Conservation (phyloP, 371 early-diverging fungal genomes). For the Blakeslea trispora region DNA sequence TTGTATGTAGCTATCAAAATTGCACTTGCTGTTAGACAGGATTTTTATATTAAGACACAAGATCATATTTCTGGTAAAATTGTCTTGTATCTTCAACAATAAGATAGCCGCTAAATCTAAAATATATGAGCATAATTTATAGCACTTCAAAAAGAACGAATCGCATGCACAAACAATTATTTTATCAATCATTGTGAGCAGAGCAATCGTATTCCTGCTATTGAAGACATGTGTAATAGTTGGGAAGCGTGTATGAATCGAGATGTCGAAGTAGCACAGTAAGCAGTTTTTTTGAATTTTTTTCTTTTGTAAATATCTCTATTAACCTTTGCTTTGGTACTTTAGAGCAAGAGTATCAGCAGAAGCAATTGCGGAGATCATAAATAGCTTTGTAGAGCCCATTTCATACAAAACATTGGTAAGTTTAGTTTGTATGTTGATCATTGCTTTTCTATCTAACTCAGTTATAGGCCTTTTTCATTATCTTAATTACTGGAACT, state of each 20-base stretch:
- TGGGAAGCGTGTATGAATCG: slow-evolving; percentile 85
- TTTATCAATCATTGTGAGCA: slow-evolving; percentile 75
- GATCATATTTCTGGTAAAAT: slow-evolving; percentile 60
- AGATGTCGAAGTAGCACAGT: slow-evolving; percentile 68
- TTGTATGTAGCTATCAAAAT: slow-evolving; percentile 61
- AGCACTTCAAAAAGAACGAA: slow-evolving; percentile 67
- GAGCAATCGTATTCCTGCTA: slow-evolving; percentile 72
- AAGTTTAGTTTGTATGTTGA: slow-evolving; percentile 5
- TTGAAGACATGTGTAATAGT: slow-evolving; percentile 70
- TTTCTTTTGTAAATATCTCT: background rate
- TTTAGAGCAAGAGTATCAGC: slow-evolving; percentile 68
- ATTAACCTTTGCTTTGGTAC: background rate
- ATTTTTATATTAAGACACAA: slow-evolving; percentile 67
- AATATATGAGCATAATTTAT: too few species aligned
- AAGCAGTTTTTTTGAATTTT: too few species aligned
- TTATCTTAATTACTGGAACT: slow-evolving; percentile 1
- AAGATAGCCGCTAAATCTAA: too few species aligned
- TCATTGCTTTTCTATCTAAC: background rate
- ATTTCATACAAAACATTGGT: slow-evolving; percentile 83
- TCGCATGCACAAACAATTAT: slow-evolving; percentile 70
- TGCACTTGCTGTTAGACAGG: slow-evolving; percentile 63
- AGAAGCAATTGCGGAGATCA: slow-evolving; percentile 78
- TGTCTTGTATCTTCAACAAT: too few species aligned
- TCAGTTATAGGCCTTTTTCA: slow-evolving; percentile 10
- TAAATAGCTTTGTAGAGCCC: slow-evolving; percentile 80